Conservation (phyloP, 805 yeast genomes). For the Wickerhamomyces alni region DNA sequence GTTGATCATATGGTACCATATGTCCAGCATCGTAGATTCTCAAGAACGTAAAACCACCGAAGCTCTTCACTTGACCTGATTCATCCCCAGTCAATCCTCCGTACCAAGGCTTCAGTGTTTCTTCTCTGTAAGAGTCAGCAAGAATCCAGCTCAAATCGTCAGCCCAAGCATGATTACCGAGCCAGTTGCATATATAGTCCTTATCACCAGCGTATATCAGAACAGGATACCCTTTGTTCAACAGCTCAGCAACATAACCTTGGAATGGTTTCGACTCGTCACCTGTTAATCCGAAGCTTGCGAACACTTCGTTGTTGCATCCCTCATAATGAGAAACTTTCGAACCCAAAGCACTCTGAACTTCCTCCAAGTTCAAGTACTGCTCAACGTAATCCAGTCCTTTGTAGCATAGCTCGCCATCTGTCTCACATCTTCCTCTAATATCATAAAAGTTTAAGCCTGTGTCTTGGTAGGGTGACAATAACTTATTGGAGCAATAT, state of each 20-base stretch:
- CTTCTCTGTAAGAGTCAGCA: slow-evolving; percentile 37
- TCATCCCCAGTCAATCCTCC: slow-evolving; percentile 29
- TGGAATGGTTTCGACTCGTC: slow-evolving; percentile 87
- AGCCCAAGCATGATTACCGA: slow-evolving; percentile 85
- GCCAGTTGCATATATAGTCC: slow-evolving; percentile 90
- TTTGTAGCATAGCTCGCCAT: slow-evolving; percentile 65
- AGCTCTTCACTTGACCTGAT: slow-evolving; percentile 73
- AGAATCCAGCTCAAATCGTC: slow-evolving; percentile 62
- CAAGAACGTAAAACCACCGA: slow-evolving; percentile 65
- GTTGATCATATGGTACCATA: slow-evolving; percentile 90
- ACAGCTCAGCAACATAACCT: slow-evolving; percentile 58
- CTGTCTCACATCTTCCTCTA: slow-evolving; percentile 69
- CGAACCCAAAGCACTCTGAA: slow-evolving; percentile 74
- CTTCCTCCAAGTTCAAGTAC: slow-evolving; percentile 67
- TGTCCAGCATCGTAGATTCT: slow-evolving; percentile 83
- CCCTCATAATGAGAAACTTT: slow-evolving; percentile 68
- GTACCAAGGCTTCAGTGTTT: slow-evolving; percentile 37
- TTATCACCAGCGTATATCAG: slow-evolving; percentile 92
- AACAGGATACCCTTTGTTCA: slow-evolving; percentile 70
- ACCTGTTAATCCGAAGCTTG: slow-evolving; percentile 68
- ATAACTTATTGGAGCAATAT: slow-evolving; percentile 67
- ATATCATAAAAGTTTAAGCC: slow-evolving; percentile 88
- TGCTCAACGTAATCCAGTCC: slow-evolving; percentile 64
- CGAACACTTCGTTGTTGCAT: slow-evolving; percentile 63
- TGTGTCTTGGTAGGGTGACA: slow-evolving; percentile 66